These are phyloP conservation scores for Sonneratia alba DNA, from an alignment of 345 rosid genomes.

Conservation along the genomic window DNA sequence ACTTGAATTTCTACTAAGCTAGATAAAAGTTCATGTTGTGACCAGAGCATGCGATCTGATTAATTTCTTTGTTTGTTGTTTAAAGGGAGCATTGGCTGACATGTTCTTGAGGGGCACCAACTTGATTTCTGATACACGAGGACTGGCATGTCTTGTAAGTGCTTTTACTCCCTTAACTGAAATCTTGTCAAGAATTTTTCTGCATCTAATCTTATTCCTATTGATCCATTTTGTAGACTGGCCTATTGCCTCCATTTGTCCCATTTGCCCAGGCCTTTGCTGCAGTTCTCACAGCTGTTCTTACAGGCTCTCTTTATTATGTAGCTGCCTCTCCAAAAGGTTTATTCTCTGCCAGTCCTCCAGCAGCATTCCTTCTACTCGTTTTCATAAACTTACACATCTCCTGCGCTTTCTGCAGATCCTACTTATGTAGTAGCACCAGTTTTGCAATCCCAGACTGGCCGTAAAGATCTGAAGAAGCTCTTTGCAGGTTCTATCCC, in stretches of 20 bases:
- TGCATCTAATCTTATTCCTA: not conserved
- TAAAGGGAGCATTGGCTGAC: conserved; percentile 80
- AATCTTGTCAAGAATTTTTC: not conserved
- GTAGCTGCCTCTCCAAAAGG: conserved; percentile 93
- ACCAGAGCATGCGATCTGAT: not conserved
- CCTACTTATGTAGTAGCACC: conserved; percentile 88
- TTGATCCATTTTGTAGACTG: conserved; percentile 32
- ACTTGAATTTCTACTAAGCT: not conserved
- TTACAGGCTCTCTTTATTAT: conserved; percentile 83
- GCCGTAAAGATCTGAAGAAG: conserved; percentile 69
- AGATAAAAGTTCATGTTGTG: too few relatives aligned
- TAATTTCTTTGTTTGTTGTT: not conserved
- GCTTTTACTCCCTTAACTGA: not conserved
- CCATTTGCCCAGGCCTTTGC: conserved; percentile 94
- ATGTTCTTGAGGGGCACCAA: conserved; percentile 75
- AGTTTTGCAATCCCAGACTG: conserved; percentile 53
- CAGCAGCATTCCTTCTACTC: not conserved
- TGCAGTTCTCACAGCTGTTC: conserved; percentile 82
- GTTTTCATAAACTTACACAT: conserved; percentile 3
- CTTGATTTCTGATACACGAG: conserved; percentile 50
- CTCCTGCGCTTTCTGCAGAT: conserved; percentile 36
- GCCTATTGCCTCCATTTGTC: conserved; percentile 84
- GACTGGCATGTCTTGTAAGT: conserved; percentile 80
- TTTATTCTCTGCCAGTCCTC: conserved; percentile 9
- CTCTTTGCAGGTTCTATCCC: conserved; percentile 61